phyloP scores from a whole-genome alignment of 2,329 filamentous ascomycete species.

The Pestalotiopsis sp. region DNA sequence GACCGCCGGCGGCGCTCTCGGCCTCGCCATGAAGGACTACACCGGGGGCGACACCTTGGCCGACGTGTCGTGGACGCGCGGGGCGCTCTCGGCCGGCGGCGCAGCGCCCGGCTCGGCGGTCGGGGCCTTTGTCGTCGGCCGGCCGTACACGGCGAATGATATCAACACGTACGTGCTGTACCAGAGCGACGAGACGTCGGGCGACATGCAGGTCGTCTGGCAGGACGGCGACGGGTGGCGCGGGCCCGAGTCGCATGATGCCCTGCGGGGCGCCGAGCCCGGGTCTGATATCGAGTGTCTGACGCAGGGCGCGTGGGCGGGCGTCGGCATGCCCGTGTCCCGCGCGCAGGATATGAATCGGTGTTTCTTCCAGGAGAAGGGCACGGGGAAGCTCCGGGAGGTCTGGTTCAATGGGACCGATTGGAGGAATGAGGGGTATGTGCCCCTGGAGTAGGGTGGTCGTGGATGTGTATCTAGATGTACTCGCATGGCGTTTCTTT shows the following conservation, averaged over 20 bases:
- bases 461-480: no score
- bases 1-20: conserved; percentile 1
- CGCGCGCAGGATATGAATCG: conserved; percentile 24
- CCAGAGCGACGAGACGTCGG: conserved; percentile 14
- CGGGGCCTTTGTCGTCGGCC: conserved; percentile 21
- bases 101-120: conserved; percentile 18
- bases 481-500: no score
- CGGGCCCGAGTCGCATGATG: conserved; percentile 21
- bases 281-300: conserved; percentile 24
- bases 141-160: conserved; percentile 20
- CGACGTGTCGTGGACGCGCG: neutral
- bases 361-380: conserved; percentile 21
- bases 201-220: conserved; percentile 22
- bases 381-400: conserved; percentile 17
- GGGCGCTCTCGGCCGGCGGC: neutral
- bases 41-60: conserved; percentile 32
- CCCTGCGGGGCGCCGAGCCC: conserved; percentile 15
- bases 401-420: conserved; percentile 22
- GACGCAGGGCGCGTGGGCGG: conserved; percentile 17
- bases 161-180: conserved; percentile 25
- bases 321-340: conserved; percentile 14
- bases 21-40: conserved; percentile 40
- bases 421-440: conserved; percentile 19
- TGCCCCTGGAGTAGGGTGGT: conserved; percentile 11
- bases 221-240: conserved; percentile 21